These are phyloP conservation scores for Coemansia sp. DNA, from an alignment of 192 early-diverging fungal genomes.

Conservation along the genomic window DNA sequence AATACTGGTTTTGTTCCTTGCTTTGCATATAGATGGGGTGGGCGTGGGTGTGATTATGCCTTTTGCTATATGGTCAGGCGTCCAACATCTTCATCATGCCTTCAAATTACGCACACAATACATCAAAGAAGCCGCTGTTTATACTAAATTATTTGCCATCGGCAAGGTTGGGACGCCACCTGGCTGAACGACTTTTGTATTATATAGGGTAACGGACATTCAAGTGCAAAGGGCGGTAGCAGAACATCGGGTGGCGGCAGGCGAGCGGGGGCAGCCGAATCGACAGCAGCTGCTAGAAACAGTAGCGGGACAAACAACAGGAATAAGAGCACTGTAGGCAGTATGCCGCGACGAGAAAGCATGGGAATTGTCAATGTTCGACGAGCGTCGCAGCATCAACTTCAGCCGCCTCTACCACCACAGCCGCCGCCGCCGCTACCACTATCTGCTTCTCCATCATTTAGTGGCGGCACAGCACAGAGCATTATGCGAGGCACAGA, in stretches of 20 bases:
- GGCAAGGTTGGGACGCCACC: neutral
- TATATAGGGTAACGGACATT: conserved; percentile 16
- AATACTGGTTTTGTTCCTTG: no score
- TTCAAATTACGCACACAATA: conserved; percentile 3
- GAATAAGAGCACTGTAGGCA: neutral
- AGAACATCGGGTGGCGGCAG: conserved; percentile 11
- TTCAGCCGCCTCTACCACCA: neutral
- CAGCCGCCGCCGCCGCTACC: neutral
- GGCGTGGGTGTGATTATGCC: no score
- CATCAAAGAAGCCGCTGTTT: neutral
- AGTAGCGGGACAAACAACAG: neutral
- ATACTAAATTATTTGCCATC: neutral
- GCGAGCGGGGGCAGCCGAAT: conserved; percentile 1
- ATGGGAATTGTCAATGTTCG: conserved; percentile 16
- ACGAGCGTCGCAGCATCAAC: neutral
- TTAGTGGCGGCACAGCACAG: conserved; percentile 14
- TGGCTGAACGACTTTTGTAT: neutral
- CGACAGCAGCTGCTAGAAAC: neutral
- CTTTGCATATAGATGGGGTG: neutral
- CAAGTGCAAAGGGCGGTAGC: conserved; percentile 6
- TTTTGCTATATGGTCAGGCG: neutral
- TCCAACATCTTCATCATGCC: conserved; percentile 1
- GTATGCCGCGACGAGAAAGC: conserved; percentile 14
- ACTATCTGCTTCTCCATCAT: neutral
- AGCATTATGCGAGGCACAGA: conserved; percentile 21